phyloP scores from a whole-genome alignment of 768 basidiomycete species.

The Multifurca ochricompacta region DNA sequence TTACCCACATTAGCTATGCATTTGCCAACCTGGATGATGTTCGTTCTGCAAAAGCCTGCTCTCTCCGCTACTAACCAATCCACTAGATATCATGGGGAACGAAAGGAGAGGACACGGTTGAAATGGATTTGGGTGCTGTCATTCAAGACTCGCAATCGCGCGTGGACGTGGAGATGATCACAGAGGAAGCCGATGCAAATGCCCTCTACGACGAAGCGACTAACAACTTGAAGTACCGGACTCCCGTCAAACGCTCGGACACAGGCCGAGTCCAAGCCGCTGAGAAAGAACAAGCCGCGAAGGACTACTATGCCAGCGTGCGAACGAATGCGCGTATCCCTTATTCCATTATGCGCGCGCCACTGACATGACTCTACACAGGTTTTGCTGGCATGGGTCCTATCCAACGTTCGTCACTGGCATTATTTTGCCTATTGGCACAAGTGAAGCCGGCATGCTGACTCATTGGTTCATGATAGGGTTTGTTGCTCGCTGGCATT shows the following conservation, averaged over 20 bases:
- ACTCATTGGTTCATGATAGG: slow-evolving; percentile 35
- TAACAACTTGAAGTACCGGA: slow-evolving; percentile 55
- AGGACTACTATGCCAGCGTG: slow-evolving; percentile 84
- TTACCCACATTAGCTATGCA: slow-evolving; percentile 51
- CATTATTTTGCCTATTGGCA: too few relatives aligned
- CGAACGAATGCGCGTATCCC: slow-evolving; percentile 58
- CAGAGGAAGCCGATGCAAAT: slow-evolving; percentile 75
- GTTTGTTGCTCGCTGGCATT: slow-evolving; percentile 60
- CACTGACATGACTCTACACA: slow-evolving; percentile 21
- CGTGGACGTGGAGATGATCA: slow-evolving; percentile 82
- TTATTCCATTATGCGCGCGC: background rate
- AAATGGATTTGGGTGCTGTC: slow-evolving; percentile 77
- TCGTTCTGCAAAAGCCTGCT: slow-evolving; percentile 23
- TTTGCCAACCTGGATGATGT: slow-evolving; percentile 85
- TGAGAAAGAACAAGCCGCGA: slow-evolving; percentile 67
- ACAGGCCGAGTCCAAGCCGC: slow-evolving; percentile 33
- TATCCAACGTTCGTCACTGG: slow-evolving; percentile 59
- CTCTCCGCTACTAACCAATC: slow-evolving; percentile 3
- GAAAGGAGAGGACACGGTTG: slow-evolving; percentile 73
- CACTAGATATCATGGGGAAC: slow-evolving; percentile 87
- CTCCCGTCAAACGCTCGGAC: slow-evolving; percentile 30
- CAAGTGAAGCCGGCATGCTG: too few relatives aligned
- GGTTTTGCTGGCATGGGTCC: slow-evolving; percentile 72
- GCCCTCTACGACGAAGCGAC: slow-evolving; percentile 80
- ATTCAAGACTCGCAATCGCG: slow-evolving; percentile 72